These are phyloP conservation scores for Hymenoscyphus fraxineus DNA, from an alignment of 2,329 filamentous ascomycete species.

Conservation along the genomic window DNA sequence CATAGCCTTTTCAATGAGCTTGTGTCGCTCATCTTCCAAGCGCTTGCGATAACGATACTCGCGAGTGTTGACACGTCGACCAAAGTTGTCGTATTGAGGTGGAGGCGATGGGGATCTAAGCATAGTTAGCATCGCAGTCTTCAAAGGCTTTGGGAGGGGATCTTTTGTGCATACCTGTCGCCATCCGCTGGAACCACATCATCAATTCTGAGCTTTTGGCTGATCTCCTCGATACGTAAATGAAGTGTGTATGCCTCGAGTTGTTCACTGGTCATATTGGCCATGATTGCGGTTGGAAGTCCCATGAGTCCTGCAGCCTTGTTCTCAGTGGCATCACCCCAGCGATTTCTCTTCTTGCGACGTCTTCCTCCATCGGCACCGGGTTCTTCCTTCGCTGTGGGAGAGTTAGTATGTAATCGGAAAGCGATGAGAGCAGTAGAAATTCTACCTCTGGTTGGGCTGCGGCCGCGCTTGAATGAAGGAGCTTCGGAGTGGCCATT, in stretches of 20 bases:
- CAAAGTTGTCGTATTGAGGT: conserved; percentile 98
- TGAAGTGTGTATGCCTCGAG: conserved; percentile 95
- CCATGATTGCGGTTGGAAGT: conserved; percentile 90
- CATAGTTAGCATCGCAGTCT: conserved; percentile 15
- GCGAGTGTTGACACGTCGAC: conserved; percentile 97
- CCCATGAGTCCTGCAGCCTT: conserved; percentile 98
- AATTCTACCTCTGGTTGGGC: conserved; percentile 72
- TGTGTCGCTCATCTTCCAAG: conserved; percentile 97
- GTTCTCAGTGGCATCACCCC: conserved; percentile 96
- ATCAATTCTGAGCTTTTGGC: conserved; percentile 97
- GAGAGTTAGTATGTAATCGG: conserved; percentile 15
- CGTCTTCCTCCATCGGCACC: conserved; percentile 70
- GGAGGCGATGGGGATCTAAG: conserved; percentile 87
- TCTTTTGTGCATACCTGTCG: conserved; percentile 65
- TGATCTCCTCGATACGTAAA: conserved; percentile 97
- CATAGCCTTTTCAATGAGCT: conserved; percentile 98
- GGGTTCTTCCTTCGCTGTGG: conserved; percentile 30
- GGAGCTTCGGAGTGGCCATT: conserved; percentile 18
- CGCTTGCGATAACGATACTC: conserved; percentile 98
- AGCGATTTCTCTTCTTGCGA: conserved; percentile 97
- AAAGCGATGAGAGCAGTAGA: neutral
- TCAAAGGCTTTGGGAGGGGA: conserved; percentile 3
- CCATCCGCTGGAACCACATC: conserved; percentile 97
- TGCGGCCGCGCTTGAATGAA: conserved; percentile 80
- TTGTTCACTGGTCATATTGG: conserved; percentile 98